Percentiles rank a stretch among this genome's conserved stretches.
These are phyloP conservation scores for Musa balbisiana DNA, from an alignment of 202 grass and related monocot genomes.

Conservation along the genomic window DNA sequence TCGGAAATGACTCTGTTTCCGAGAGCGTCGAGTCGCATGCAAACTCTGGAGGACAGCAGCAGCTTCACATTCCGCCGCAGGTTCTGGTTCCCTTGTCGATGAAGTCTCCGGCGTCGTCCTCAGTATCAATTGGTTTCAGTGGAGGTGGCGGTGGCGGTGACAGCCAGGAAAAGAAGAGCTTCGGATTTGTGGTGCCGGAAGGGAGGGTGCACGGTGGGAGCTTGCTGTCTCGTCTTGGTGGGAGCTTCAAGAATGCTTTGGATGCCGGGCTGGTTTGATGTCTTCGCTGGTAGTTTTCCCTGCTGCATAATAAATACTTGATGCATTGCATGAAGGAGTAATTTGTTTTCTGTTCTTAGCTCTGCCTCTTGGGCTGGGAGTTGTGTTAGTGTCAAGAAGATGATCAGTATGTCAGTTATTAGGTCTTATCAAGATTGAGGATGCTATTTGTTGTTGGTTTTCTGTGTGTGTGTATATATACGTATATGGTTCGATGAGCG, in stretches of 20 bases:
- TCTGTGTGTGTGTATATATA: too few species aligned
- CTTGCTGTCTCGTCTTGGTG: conserved; percentile 55
- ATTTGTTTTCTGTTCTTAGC: too few species aligned
- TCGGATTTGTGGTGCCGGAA: conserved; percentile 39
- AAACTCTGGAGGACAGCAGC: conserved; percentile 21
- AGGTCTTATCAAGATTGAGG: too few species aligned
- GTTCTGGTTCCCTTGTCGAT: conserved; percentile 59
- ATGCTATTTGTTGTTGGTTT: too few species aligned
- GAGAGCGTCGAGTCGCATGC: conserved; percentile 28
- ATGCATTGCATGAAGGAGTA: too few species aligned
- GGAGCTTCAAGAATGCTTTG: conserved; percentile 51
- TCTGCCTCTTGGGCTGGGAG: too few species aligned
- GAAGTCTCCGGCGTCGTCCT: conserved; percentile 32
- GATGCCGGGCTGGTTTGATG: conserved; percentile 17
- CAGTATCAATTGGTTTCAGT: conserved; percentile 26
- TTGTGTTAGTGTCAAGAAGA: too few species aligned
- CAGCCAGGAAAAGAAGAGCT: conserved; percentile 17
- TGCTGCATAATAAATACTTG: not conserved
- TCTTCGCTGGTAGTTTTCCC: not conserved
- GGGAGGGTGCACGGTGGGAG: conserved; percentile 67
- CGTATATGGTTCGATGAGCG: too few species aligned
- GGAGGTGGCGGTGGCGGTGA: conserved; percentile 29
- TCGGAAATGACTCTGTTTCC: conserved; percentile 32
- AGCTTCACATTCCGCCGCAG: conserved; percentile 46
- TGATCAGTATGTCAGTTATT: too few species aligned